These are phyloP conservation scores for Penicillium aurantiogriseum DNA, from an alignment of 2,329 filamentous ascomycete species.

Conservation along the genomic window DNA sequence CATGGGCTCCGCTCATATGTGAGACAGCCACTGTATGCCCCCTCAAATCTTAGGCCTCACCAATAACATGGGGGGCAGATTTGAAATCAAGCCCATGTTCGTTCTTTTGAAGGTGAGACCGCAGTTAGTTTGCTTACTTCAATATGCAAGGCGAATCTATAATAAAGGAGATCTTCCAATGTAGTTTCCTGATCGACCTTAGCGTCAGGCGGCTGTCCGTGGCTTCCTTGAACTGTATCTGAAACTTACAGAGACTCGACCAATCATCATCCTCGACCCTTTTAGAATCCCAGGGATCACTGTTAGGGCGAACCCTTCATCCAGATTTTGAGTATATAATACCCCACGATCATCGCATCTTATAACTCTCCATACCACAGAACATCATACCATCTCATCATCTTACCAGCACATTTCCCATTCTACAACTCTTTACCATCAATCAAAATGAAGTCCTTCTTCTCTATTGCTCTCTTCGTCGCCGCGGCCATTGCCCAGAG, in stretches of 20 bases:
- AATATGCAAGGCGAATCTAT: slow-evolving; percentile 3
- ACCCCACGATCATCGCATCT: background rate
- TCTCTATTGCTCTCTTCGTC: slow-evolving; percentile 21
- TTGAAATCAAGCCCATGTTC: background rate
- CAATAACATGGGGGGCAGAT: background rate
- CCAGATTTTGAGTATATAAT: background rate
- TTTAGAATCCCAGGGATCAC: background rate
- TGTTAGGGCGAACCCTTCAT: background rate
- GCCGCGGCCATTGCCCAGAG: slow-evolving; percentile 28
- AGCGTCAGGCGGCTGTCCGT: background rate
- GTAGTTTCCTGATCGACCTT: background rate
- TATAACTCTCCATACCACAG: background rate
- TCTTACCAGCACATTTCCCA: background rate
- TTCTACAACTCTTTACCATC: background rate
- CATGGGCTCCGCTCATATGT: background rate
- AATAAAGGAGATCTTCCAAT: slow-evolving; percentile 1
- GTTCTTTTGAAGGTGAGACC: background rate
- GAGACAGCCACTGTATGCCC: background rate
- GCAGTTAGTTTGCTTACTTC: background rate
- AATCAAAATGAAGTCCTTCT: slow-evolving; percentile 26
- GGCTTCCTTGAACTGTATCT: background rate
- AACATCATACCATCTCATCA: background rate
- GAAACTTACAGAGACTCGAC: slow-evolving; percentile 1
- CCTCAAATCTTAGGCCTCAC: background rate
- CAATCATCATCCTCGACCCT: background rate